A percentile compares a stretch with the other conserved stretches of the same genome.
Evolutionary conservation across 345 rosid species (phyloP).

Genomic region (Bruguiera parviflora): DNA sequence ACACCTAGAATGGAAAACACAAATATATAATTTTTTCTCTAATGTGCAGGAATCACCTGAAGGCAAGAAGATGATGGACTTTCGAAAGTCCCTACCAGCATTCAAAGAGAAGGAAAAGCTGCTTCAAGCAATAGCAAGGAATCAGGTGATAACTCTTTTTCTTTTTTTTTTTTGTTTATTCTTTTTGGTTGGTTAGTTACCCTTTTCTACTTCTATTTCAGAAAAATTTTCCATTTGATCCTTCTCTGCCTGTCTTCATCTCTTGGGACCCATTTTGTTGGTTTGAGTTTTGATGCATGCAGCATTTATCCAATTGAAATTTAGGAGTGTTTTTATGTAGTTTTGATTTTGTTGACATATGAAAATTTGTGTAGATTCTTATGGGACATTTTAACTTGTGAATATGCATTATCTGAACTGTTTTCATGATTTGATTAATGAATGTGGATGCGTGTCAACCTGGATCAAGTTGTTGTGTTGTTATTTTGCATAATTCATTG

Average conservation of each 20-base stretch:
- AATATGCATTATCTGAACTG: too few species aligned
- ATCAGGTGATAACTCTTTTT: constrained; percentile 54
- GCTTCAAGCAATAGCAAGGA: constrained; percentile 93
- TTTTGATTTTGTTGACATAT: too few species aligned
- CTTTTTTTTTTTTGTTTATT: background rate
- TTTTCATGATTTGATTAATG: too few species aligned
- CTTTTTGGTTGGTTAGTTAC: background rate
- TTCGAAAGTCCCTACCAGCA: constrained; percentile 80
- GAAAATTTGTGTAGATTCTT: too few species aligned
- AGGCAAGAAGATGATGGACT: constrained; percentile 74
- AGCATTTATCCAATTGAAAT: too few species aligned
- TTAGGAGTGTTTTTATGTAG: too few species aligned
- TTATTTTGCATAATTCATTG: too few species aligned
- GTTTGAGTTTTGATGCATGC: too few species aligned
- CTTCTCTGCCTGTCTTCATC: background rate
- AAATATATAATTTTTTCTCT: background rate
- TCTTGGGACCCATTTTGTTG: too few species aligned
- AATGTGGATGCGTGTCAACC: too few species aligned
- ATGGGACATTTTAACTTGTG: too few species aligned
- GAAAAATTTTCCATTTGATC: background rate
- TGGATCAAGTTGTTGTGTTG: too few species aligned
- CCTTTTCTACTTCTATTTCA: background rate
- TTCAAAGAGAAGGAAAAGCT: constrained; percentile 89
- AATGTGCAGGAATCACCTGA: constrained; percentile 80
- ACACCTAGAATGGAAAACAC: background rate